Percentiles rank a stretch among this genome's conserved stretches.
These are phyloP conservation scores for Rhodosporidiobolus sp. DNA, from an alignment of 768 basidiomycete species.

Conservation along the genomic window DNA sequence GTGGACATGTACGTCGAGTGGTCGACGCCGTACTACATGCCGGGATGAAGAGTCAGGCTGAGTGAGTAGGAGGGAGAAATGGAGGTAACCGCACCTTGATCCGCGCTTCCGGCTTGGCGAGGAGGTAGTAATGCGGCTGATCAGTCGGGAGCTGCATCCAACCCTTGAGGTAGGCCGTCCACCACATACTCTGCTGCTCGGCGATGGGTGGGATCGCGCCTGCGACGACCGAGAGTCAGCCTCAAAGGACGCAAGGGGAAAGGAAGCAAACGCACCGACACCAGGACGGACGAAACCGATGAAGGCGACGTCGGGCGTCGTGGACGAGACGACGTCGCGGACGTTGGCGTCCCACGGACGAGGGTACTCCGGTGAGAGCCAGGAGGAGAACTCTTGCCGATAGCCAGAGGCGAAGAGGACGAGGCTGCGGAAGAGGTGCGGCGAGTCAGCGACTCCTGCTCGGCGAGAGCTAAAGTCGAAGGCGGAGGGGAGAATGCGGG, in stretches of 20 bases:
- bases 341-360: constrained; percentile 54
- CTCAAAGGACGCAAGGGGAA: not conserved
- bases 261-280: constrained; percentile 45
- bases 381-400: constrained; percentile 52
- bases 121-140: constrained; percentile 58
- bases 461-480: too few relatives aligned
- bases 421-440: constrained; percentile 5
- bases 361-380: constrained; percentile 52
- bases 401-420: constrained; percentile 35
- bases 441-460: not conserved
- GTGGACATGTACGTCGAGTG: constrained; percentile 59
- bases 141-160: constrained; percentile 53
- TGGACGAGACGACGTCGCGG: constrained; percentile 49
- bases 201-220: constrained; percentile 51
- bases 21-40: constrained; percentile 59
- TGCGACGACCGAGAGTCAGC: constrained; percentile 55
- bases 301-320: constrained; percentile 43
- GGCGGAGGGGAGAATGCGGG: not conserved
- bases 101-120: constrained; percentile 56
- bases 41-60: not conserved
- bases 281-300: constrained; percentile 51
- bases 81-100: constrained; percentile 47
- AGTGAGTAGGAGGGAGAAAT: not conserved
- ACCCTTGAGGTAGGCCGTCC: constrained; percentile 56
- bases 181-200: constrained; percentile 62